These are phyloP conservation scores for Colletotrichum phormii DNA, from an alignment of 2,329 filamentous ascomycete genomes.

Conservation along the genomic window DNA sequence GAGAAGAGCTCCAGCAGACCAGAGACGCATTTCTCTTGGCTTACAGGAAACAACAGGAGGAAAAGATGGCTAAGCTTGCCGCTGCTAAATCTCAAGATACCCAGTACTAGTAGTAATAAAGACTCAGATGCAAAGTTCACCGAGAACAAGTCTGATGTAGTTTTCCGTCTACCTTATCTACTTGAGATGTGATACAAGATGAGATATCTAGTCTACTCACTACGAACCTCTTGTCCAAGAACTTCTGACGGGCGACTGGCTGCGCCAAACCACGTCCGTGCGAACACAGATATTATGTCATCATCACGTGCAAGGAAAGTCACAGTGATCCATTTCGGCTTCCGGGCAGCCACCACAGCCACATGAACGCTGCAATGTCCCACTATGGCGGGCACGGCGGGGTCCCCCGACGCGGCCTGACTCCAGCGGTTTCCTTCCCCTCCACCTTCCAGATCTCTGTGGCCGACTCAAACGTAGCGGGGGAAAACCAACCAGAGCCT, in stretches of 20 bases:
- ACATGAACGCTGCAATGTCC: neutral
- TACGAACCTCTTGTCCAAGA: neutral
- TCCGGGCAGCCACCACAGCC: neutral
- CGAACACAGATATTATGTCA: too few relatives aligned
- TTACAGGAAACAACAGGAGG: conserved; percentile 51
- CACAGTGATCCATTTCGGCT: too few relatives aligned
- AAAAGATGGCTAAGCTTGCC: conserved; percentile 19
- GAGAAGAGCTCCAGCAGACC: conserved; percentile 52
- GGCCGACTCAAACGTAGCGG: neutral
- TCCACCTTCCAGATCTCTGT: neutral
- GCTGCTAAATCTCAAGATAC: conserved; percentile 2
- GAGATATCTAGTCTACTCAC: neutral
- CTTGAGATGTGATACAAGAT: neutral
- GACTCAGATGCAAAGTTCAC: neutral
- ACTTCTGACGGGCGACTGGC: too few relatives aligned
- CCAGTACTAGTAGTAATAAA: neutral
- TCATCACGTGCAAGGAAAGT: too few relatives aligned
- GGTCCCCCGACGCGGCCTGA: neutral
- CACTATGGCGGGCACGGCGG: neutral
- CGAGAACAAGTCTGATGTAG: neutral
- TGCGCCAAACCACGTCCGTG: too few relatives aligned
- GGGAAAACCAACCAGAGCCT: neutral
- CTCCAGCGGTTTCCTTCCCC: neutral
- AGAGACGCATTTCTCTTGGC: conserved; percentile 51
- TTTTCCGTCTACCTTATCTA: neutral